Evolutionary conservation across 306 rosid species (phyloP).

Genomic region (Ammopiptanthus mongolicus): DNA sequence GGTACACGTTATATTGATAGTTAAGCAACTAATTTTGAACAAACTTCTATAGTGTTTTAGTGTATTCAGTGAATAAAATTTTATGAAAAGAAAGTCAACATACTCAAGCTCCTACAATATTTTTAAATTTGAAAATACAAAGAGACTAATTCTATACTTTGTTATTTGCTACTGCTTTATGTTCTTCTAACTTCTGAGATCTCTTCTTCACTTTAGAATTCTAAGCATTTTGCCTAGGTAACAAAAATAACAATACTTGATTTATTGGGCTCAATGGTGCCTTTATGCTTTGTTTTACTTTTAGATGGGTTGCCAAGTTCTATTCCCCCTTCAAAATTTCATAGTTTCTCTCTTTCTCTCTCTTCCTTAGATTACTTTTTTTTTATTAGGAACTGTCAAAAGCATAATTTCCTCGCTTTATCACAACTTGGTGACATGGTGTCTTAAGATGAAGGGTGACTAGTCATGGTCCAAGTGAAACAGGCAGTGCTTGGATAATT

Average conservation of each 20-base stretch:
- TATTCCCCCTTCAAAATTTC: slow-evolving; percentile 15
- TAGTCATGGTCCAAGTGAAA: slow-evolving; percentile 64
- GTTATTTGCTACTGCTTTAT: slow-evolving; percentile 81
- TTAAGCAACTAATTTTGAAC: no score
- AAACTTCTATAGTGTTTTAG: no score
- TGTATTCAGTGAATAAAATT: no score
- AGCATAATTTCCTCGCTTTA: slow-evolving; percentile 65
- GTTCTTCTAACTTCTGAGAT: slow-evolving; percentile 55
- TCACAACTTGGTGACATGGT: slow-evolving; percentile 44
- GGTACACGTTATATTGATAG: no score
- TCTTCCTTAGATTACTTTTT: slow-evolving; percentile 10
- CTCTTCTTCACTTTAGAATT: slow-evolving; percentile 72
- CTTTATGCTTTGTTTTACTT: slow-evolving; percentile 62
- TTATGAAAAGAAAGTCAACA: no score
- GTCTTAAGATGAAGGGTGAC: slow-evolving; percentile 46
- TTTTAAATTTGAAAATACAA: no score
- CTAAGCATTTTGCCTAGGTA: slow-evolving; percentile 87
- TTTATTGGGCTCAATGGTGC: slow-evolving; percentile 46
- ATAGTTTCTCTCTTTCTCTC: slow-evolving; percentile 21
- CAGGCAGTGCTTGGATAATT: slow-evolving; percentile 34
- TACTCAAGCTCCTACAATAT: no score
- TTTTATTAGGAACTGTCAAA: slow-evolving; percentile 53
- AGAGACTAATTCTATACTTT: no score
- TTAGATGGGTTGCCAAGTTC: slow-evolving; percentile 29
- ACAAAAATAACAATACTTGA: slow-evolving; percentile 42